phyloP scores from a whole-genome alignment of 2,329 filamentous ascomycete species.

The Cercospora sp. region DNA sequence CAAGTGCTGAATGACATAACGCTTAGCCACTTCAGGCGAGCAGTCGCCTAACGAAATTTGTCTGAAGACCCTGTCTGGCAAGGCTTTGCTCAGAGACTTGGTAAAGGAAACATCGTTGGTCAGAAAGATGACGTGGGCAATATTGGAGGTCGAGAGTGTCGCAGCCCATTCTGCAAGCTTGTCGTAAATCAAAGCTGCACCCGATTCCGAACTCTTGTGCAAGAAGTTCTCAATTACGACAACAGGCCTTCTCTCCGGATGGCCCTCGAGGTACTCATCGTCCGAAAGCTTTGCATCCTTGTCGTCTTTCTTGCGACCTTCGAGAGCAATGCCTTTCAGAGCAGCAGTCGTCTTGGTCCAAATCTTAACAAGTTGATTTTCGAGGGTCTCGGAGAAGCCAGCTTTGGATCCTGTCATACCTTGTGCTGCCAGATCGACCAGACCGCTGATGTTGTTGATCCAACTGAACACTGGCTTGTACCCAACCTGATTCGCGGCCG shows the following conservation, averaged over 20 bases:
- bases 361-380: constrained; percentile 86
- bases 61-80: constrained; percentile 89
- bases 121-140: constrained; percentile 92
- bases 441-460: constrained; percentile 91
- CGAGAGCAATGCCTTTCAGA: constrained; percentile 73
- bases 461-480: constrained; percentile 94
- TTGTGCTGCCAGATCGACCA: constrained; percentile 89
- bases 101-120: constrained; percentile 86
- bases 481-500: constrained; percentile 78
- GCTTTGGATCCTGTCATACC: constrained; percentile 92
- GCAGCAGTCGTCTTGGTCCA: constrained; percentile 79
- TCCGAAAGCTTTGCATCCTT: constrained; percentile 71
- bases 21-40: constrained; percentile 78
- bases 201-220: constrained; percentile 62
- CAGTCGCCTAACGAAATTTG: constrained; percentile 84
- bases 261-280: constrained; percentile 86
- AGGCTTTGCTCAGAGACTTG: constrained; percentile 80
- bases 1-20: constrained; percentile 83
- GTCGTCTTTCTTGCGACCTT: constrained; percentile 68
- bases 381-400: constrained; percentile 89
- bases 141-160: constrained; percentile 76
- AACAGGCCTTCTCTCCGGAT: constrained; percentile 79
- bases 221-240: constrained; percentile 91
- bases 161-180: constrained; percentile 80
- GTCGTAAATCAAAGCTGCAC: constrained; percentile 51